A percentile compares a stretch with the other conserved stretches of the same genome.
Evolutionary conservation across 352 stramenopile species (phyloP).

Genomic region (Globisporangium irregulare): DNA sequence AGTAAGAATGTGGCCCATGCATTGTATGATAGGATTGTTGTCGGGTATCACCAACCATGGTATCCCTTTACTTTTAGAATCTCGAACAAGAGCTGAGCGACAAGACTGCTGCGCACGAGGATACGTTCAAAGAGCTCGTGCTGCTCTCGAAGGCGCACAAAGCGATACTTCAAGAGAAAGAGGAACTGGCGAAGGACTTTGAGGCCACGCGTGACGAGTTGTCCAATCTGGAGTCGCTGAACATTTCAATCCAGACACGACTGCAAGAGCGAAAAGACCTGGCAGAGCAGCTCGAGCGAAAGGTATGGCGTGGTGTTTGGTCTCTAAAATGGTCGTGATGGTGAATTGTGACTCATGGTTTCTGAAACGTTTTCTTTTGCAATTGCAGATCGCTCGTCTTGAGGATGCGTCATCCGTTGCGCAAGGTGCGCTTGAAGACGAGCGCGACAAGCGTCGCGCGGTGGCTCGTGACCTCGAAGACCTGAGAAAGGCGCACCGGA

Average conservation of each 20-base stretch:
- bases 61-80: conserved; percentile 25
- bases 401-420: conserved; percentile 42
- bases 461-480: conserved; percentile 58
- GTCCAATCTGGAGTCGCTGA: conserved; percentile 52
- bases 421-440: conserved; percentile 56
- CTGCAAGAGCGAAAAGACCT: conserved; percentile 67
- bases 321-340: background rate
- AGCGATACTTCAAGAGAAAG: conserved; percentile 57
- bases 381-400: conserved; percentile 40
- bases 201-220: conserved; percentile 49
- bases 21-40: background rate
- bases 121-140: conserved; percentile 78
- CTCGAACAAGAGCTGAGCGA: conserved; percentile 62
- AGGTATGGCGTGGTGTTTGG: conserved; percentile 27
- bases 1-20: background rate
- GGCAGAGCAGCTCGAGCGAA: conserved; percentile 56
- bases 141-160: conserved; percentile 80
- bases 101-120: conserved; percentile 52
- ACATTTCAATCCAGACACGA: conserved; percentile 50
- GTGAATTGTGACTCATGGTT: background rate
- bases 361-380: background rate
- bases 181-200: conserved; percentile 40
- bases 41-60: background rate
- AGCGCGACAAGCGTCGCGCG: conserved; percentile 49
- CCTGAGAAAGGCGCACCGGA: conserved; percentile 57